Base-by-base conservation (phyloP, 2,329 filamentous ascomycete species). In the Colletotrichum magnum region DNA sequence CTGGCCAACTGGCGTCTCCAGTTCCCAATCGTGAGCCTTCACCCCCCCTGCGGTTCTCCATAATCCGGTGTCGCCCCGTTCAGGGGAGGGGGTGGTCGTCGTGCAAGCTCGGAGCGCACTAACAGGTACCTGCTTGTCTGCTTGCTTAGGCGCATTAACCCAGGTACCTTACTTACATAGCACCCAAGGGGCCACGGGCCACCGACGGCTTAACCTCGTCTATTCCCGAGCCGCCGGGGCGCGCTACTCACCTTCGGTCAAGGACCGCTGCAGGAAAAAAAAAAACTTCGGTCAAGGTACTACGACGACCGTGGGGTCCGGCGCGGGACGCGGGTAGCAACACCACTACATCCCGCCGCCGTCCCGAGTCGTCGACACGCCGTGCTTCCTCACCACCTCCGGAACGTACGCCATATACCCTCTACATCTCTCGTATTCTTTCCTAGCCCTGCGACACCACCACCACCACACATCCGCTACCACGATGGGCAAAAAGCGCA, bases 401-500 rank as follows among this genome's bases (percentile, higher is more conserved):
- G 45, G 58, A 50, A 36, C 41, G n/a, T 7, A 50, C 61, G 47
- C 47, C 18, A 10, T 28, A 43, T 26, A 24, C 24, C 32, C 28
- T 48, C 36, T 7, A 6, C 58, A 9, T 50, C 48, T 18, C 18
- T 39, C n/a, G 9, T 6, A 28, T 28, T 4, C 24, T 32, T 32
- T 41, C 9, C 43, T 15, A 59, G 39, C 57, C 45, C 48, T 24
- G 21, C 21, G n/a, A 36, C 58, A 15, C 41, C 28, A 41, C 16
- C 45, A 21, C 45, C 32, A 54, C 13, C 28, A 52, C 15, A 58
- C 21, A 24, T 24, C 16, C 45, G 16, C 45, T 24, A 58, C 13
- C 28, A 52, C 15, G 53, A 83, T 82, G 80, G 77, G 73, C 61
- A 84, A 81, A 71, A 84, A 83, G 75, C 82, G 82, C 72, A 86